phyloP scores from a whole-genome alignment of 176 grass and related monocot genomes.

The Carex kokanica region DNA sequence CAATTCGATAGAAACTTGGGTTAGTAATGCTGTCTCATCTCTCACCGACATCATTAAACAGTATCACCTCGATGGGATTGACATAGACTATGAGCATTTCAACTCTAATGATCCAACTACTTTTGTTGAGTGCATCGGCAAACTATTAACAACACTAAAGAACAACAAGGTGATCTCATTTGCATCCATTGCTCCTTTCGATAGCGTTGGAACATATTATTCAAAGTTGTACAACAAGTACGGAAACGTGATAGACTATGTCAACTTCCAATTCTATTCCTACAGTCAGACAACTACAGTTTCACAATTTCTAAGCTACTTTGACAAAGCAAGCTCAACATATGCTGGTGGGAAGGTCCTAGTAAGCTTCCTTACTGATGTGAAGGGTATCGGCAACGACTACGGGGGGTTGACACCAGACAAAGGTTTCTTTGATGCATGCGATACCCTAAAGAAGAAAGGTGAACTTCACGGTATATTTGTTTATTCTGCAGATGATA shows the following conservation, averaged over 20 bases:
- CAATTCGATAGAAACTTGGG: too few species aligned
- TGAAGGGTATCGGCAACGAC: neutral
- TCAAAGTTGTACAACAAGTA: slow-evolving; percentile 31
- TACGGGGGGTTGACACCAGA: neutral
- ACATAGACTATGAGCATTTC: too few species aligned
- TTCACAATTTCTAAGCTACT: slow-evolving; percentile 31
- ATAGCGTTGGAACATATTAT: too few species aligned
- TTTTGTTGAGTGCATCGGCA: too few species aligned
- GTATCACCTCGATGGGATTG: too few species aligned
- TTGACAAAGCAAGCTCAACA: slow-evolving; percentile 26
- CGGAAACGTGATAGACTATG: slow-evolving; percentile 35
- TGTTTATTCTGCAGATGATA: too few species aligned
- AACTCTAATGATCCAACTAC: too few species aligned
- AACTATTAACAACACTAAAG: too few species aligned
- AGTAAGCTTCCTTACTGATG: slow-evolving; percentile 27
- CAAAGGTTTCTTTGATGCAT: slow-evolving; percentile 47
- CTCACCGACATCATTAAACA: too few species aligned
- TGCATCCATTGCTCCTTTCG: too few species aligned
- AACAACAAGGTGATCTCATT: too few species aligned
- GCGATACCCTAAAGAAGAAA: slow-evolving; percentile 26
- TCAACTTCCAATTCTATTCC: slow-evolving; percentile 64
- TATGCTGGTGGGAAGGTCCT: slow-evolving; percentile 37
- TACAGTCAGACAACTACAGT: slow-evolving; percentile 41
- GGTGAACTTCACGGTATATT: slow-evolving; percentile 17
- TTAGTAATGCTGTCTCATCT: too few species aligned